Base-by-base conservation (phyloP, 306 rosid genomes). In the Aeschynomene evenia region DNA sequence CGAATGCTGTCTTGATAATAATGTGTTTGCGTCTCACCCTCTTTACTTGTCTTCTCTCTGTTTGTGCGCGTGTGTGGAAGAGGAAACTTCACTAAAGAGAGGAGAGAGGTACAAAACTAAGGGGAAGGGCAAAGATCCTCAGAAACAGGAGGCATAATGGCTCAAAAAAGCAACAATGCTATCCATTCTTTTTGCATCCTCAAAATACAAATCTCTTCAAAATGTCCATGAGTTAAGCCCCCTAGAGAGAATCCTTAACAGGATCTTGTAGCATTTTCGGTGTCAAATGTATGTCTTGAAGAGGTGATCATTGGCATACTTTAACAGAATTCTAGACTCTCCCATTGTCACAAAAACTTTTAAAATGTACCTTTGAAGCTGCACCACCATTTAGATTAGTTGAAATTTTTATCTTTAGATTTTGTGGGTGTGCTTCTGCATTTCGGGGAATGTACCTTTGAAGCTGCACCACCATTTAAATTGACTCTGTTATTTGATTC, bases 1-100 rank as follows among this genome's bases (percentile, higher is more conserved):
- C 34, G 37, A 78, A 70, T 73, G 49, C 51, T 57, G 71, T 75
- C 45, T 58, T 63, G 52, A 68, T 52, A 66, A 40, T 67, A 70
- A 18, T 59, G 68, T 74, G 71, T 67, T 71, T 66, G 49, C 21
- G 36, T 28, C 45, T 22, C 13, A 16, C 54, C 68, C 8, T 36
- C 29, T 54, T 54, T 54, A 14, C 19, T 34, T 52, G 20, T 68
- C 51, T 69, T 14, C 43, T 72, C 23, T 72, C 60, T 67, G 7
- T 46, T 31, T 71, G 23, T 45, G 43, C 46, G 19, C 24, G 5
- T 28, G 52, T 50, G 53, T 42, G 51, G 15, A 52, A 62, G 55
- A 63, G 26, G 67, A 52, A 37, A 50, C 45, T 14, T 68, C 31
- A 40, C n/a, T 56, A 66, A 18, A 12, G 68, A 66, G 54, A 72